These are phyloP conservation scores for Knoxia roxburghii DNA, from an alignment of 257 asterid genomes.

Conservation along the genomic window DNA sequence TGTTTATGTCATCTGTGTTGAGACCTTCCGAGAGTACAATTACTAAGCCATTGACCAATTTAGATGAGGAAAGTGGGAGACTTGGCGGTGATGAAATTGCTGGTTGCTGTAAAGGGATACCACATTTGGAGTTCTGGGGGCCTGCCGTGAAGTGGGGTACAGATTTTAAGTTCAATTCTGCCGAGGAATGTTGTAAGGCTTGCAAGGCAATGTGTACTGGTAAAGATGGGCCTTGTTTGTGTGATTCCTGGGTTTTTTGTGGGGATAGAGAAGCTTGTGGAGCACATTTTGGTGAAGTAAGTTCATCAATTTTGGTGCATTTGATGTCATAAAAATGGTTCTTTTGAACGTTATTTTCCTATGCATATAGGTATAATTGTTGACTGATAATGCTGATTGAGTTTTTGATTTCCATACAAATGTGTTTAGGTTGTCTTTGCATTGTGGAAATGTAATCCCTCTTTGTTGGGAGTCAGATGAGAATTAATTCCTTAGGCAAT, in stretches of 20 bases:
- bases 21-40: slow-evolving; percentile 26
- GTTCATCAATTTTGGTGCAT: slow-evolving; percentile 10
- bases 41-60: slow-evolving; percentile 21
- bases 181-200: slow-evolving; percentile 67
- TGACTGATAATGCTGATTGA: not conserved
- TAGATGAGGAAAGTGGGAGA: slow-evolving; percentile 17
- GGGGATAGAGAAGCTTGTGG: slow-evolving; percentile 76
- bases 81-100: slow-evolving; percentile 23
- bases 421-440: not conserved
- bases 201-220: slow-evolving; percentile 79
- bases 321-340: not conserved
- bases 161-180: slow-evolving; percentile 73
- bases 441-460: not conserved
- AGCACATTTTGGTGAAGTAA: slow-evolving; percentile 77
- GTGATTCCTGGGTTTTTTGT: slow-evolving; percentile 95
- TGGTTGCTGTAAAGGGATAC: slow-evolving; percentile 71
- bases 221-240: slow-evolving; percentile 78
- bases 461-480: not conserved
- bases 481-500: not conserved
- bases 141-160: slow-evolving; percentile 92
- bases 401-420: not conserved
- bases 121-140: slow-evolving; percentile 86
- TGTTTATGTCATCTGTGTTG: slow-evolving; percentile 56
- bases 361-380: not conserved
- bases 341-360: not conserved